A percentile compares a stretch with the other conserved stretches of the same genome.
phyloP scores from a whole-genome alignment of 1,284 basidiomycete species.

The Microbotryomycetes sp. region DNA sequence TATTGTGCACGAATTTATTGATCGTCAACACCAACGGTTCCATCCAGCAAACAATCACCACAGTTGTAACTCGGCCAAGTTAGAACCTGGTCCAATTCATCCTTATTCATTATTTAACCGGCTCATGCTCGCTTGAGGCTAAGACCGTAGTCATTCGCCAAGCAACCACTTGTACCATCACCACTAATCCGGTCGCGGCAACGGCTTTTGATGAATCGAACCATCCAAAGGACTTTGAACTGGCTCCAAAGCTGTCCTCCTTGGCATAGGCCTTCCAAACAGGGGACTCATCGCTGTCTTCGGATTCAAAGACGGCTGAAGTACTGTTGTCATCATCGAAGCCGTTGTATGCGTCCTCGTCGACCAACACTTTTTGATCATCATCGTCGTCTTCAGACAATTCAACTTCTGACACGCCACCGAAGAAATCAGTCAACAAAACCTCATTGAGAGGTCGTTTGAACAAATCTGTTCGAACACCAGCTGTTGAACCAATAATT shows the following conservation, averaged over 20 bases:
- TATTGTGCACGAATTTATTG: too few species aligned
- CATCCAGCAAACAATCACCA: too few species aligned
- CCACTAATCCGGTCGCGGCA: not conserved
- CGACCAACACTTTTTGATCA: not conserved
- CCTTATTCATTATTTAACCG: too few species aligned
- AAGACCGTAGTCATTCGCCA: too few species aligned
- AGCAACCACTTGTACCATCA: not conserved
- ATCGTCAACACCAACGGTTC: too few species aligned
- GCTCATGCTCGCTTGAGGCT: too few species aligned
- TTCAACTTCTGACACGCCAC: slow-evolving; percentile 80
- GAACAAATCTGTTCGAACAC: slow-evolving; percentile 80
- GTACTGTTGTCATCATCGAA: not conserved
- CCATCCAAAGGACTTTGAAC: not conserved
- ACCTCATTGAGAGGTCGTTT: slow-evolving; percentile 59
- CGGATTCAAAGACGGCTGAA: not conserved
- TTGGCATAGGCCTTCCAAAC: too few species aligned
- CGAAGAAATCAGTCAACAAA: slow-evolving; percentile 90
- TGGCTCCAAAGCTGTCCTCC: too few species aligned
- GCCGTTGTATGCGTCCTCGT: not conserved
- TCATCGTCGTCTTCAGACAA: slow-evolving; percentile 28
- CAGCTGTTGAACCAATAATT: slow-evolving; percentile 75
- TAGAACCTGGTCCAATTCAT: too few species aligned
- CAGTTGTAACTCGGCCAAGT: too few species aligned
- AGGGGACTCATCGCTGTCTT: not conserved
- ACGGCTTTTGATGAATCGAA: not conserved